Base-by-base conservation (phyloP, 352 stramenopile species). In the Globisporangium middletonii region DNA sequence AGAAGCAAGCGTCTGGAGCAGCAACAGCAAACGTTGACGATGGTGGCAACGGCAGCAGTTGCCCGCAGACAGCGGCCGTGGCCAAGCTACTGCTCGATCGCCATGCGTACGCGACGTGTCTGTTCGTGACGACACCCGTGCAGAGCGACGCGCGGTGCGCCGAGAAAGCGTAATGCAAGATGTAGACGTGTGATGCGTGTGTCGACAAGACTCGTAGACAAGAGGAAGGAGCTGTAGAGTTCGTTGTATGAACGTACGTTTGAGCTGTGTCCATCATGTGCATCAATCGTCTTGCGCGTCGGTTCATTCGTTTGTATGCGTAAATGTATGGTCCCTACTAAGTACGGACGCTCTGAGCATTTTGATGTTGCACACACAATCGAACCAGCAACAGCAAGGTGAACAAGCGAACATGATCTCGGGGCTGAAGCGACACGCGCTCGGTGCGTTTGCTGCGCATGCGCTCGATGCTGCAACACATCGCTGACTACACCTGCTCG, bases 21-120 rank as follows among this genome's bases (percentile, higher is more conserved):
- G 30, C 55, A 19, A 48, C 41, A 42, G 30, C 52, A 27, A 28
- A 9, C 7, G 33, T 2, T 38, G 6, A 38, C 33, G 33, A 38
- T 12, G 33, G 23, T 23, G 23, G 23, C 50, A 41, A 41, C 35
- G 13, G 13, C 12, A 19, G 15, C 41, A 45, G 30, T 23, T 15
- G 26, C 28, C 8, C 53, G 51, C 41, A 60, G 59, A 4, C 48
- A 56, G 19, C 59, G 12, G 30, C 33, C 11, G 65, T 87, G 26
- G 80, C 77, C 7, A 79, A 87, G 54, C 60, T 81, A 50, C 56
- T 87, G 18, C 65, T 90, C 41, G 77, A 88, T 44, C 70, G 80
- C 53, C 77, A 90, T 55, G 61, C 75, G 18, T 76, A 75, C 58
- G 72, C 73, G 47, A 77, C 68, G 26, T 87, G 72, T 45, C 71